Base-by-base conservation (phyloP, 768 basidiomycete species). In the Tremella yokohamensis region DNA sequence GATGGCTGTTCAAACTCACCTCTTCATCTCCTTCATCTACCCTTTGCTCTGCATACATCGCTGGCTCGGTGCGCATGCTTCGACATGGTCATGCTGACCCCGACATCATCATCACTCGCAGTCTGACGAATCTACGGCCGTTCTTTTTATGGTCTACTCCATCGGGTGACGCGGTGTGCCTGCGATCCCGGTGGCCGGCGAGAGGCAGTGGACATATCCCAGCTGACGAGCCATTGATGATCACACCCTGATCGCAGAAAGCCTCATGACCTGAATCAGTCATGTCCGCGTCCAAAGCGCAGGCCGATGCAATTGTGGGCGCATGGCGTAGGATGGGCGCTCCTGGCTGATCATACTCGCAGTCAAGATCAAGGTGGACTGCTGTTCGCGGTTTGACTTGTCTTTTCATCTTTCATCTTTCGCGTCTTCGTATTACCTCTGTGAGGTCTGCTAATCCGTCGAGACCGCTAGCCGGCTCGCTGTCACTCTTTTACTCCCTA, bases 151-250 rank as follows among this genome's bases (percentile, higher is more conserved):
- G 29, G 29, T 34, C 6, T 4, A 11, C 6, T 34, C 29, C 29
- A 34, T 34, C 29, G 29, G 29, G 11, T 34, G 29, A 34, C 29
- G 29, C 29, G 29, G 29, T 4, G 29, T 34, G 29, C 29, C 29
- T 34, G 29, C 29, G 29, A 34, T 34, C 29, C 29, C 29, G 29
- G 29, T 34, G 29, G 29, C 29, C 29, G 29, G 29, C 29, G 29
- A 34, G 29, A 34, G 29, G 29, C 3, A 25, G 24, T 16, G 6
- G 51, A 52, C 16, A 34, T 52, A 26, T 38, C 51, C 51, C 51
- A 16, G 22, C 29, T 52, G 51, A 52, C 51, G 49, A 29, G 51
- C 29, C 51, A 52, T 20, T 26, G 15, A 20, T 45, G 22, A n/a
- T 45, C 42, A 45, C 42, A 16, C 15, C 26, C n/a, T 49, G 20